Base-by-base conservation (phyloP, 2,329 filamentous ascomycete species). In the Decorospora gaudefroyi region DNA sequence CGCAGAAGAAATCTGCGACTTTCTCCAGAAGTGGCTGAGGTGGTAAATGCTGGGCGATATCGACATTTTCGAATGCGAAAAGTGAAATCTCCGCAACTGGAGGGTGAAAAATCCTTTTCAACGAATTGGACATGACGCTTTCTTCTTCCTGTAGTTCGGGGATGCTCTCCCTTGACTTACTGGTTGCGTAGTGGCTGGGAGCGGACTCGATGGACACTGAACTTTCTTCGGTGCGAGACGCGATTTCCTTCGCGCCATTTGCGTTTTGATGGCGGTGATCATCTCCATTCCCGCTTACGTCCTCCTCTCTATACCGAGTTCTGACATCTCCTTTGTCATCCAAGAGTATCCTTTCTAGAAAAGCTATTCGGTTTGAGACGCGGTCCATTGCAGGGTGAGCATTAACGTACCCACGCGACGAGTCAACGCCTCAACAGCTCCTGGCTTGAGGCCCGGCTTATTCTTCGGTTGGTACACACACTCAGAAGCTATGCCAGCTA, bases 361-460 rank as follows among this genome's bases (percentile, higher is more conserved):
- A 62, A 17, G 61, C 64, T 67, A 22, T 13, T 4, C 7, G 17
- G 13, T 9, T 48, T 65, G 21, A 59, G 51, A 53, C n/a, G 31
- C 11, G 22, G 21, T 30, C 27, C 30, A 17, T 26, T 3, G 15
- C 6, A 31, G 21, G 15, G 42, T 11, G 23, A 27, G 3, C 9
- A 11, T 16, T 13, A 19, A 26, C 29, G 55, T 58, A 66, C 64
- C 61, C 6, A 68, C 62, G 41, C 65, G 65, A 32, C 64, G 59
- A 18, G 64, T 60, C 49, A 68, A 58, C 15, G 61, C 65, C 35
- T 68, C 65, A 13, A 68, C 53, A 8, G 65, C 65, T 8, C 65
- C 65, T 10, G 63, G 59, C 39, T 68, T 67, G 12, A 68, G 45
- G 1, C 65, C 65, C 5, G 65, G 65, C 43, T 67, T 68, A 23